Percentiles rank a stretch among this genome's conserved stretches.
phyloP scores from a whole-genome alignment of 345 rosid genomes.

The Barbarea vulgaris region DNA sequence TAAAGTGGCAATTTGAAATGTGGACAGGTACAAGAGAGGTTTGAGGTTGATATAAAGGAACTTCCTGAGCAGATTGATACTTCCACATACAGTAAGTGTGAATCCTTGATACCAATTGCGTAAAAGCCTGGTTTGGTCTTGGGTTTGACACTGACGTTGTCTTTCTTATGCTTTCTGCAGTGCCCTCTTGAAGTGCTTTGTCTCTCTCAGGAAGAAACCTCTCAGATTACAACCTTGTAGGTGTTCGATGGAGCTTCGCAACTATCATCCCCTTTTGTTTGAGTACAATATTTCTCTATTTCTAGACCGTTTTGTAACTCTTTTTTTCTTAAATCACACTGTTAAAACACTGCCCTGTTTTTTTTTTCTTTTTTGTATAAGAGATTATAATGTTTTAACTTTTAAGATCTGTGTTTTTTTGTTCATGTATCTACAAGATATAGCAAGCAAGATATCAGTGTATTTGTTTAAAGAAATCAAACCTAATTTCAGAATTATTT shows the following conservation, averaged over 20 bases:
- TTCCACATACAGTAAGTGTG: slow-evolving; percentile 77
- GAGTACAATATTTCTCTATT: neutral
- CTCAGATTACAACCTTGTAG: no score
- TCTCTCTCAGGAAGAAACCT: neutral
- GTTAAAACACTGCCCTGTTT: neutral
- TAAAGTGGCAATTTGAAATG: slow-evolving; percentile 1
- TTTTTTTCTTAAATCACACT: neutral
- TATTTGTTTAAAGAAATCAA: no score
- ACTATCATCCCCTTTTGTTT: no score
- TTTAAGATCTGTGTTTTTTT: no score
- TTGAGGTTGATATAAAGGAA: slow-evolving; percentile 94
- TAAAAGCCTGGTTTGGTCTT: neutral
- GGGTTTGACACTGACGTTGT: neutral
- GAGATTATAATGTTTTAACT: neutral
- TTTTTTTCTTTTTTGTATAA: slow-evolving; percentile 13
- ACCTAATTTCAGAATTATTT: no score
- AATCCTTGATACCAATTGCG: neutral
- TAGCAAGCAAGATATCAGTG: no score
- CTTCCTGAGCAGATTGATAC: slow-evolving; percentile 98
- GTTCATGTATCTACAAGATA: no score
- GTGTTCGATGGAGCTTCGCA: neutral
- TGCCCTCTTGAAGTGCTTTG: slow-evolving; percentile 23
- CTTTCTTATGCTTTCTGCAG: slow-evolving; percentile 25
- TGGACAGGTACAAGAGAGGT: slow-evolving; percentile 86
- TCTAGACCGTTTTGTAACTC: slow-evolving; percentile 23